Percentiles rank a stretch among this genome's conserved stretches.
Conservation (phyloP, 805 yeast genomes). For the Priceomyces castillae region DNA sequence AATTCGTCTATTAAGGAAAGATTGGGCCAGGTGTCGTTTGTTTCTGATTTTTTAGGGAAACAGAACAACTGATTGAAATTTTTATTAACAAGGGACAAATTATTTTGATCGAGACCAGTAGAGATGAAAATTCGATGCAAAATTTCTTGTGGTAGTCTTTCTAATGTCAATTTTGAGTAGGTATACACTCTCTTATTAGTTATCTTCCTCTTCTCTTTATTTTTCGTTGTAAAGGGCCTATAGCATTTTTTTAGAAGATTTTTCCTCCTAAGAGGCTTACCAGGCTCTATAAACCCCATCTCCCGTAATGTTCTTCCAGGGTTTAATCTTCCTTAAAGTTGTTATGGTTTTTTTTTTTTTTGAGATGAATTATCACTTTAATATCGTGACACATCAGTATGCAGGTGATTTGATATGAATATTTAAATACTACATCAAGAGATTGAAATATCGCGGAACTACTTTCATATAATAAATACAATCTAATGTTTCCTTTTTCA, state of each 20-base stretch:
- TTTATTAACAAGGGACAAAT: constrained; percentile 34
- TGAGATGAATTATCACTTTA: not conserved
- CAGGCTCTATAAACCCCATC: constrained; percentile 29
- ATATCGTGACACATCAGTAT: not conserved
- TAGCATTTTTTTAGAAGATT: constrained; percentile 5
- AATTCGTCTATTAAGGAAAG: constrained; percentile 19
- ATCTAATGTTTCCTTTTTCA: not conserved
- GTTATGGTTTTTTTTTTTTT: not conserved
- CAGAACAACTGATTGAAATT: constrained; percentile 26
- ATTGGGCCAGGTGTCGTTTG: constrained; percentile 17
- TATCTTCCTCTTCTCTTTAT: not conserved
- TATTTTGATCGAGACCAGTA: constrained; percentile 33
- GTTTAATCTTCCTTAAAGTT: too few species aligned
- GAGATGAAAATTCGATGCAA: constrained; percentile 35
- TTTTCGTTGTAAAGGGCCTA: not conserved
- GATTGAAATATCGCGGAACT: not conserved
- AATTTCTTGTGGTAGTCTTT: constrained; percentile 43
- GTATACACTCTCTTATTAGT: not conserved
- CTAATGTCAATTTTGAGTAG: constrained; percentile 14
- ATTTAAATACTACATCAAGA: not conserved
- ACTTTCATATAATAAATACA: too few species aligned
- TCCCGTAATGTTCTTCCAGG: too few species aligned
- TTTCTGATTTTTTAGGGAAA: constrained; percentile 16
- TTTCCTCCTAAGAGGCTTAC: constrained; percentile 18
- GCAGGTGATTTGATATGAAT: not conserved